Conservation (phyloP, 495 filamentous ascomycete species). For the Rhizodiscina lignyota region DNA sequence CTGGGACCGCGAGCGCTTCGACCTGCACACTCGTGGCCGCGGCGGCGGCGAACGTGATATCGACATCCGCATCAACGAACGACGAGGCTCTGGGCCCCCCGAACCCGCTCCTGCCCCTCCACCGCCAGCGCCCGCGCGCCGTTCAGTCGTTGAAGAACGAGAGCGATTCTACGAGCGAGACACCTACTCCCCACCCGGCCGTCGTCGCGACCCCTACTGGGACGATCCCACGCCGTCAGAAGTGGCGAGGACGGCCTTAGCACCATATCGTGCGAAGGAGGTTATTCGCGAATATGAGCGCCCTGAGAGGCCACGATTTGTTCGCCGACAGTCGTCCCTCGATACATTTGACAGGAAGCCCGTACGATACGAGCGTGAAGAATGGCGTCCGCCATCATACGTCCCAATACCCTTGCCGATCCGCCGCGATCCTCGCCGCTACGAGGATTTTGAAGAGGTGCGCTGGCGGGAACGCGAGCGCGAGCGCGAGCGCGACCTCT, state of each 20-base stretch:
- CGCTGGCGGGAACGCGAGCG: constrained; percentile 11
- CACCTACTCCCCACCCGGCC: not conserved
- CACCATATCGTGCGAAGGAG: not conserved
- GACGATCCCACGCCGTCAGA: not conserved
- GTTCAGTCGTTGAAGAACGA: not conserved
- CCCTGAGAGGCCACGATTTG: constrained; percentile 35
- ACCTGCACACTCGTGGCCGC: constrained; percentile 6
- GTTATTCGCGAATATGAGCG: constrained; percentile 8
- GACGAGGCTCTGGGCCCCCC: not conserved
- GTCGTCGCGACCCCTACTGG: not conserved
- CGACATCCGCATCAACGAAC: not conserved
- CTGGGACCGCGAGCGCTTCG: constrained; percentile 16
- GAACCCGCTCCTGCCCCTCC: not conserved
- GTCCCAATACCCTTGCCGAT: constrained; percentile 37
- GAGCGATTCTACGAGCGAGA: not conserved
- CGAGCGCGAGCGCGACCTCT: not conserved
- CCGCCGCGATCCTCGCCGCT: constrained; percentile 9
- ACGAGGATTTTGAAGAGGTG: constrained; percentile 25
- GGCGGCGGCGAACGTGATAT: not conserved
- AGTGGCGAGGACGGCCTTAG: not conserved
- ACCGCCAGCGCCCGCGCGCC: constrained; percentile 1
- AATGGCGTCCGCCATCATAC: constrained; percentile 31
- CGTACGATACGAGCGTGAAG: constrained; percentile 25
- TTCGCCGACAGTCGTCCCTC: constrained; percentile 49
- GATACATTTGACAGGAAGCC: constrained; percentile 60